These are phyloP conservation scores for Gyromitra esculenta DNA, from an alignment of 2,329 filamentous ascomycete genomes.

Conservation along the genomic window DNA sequence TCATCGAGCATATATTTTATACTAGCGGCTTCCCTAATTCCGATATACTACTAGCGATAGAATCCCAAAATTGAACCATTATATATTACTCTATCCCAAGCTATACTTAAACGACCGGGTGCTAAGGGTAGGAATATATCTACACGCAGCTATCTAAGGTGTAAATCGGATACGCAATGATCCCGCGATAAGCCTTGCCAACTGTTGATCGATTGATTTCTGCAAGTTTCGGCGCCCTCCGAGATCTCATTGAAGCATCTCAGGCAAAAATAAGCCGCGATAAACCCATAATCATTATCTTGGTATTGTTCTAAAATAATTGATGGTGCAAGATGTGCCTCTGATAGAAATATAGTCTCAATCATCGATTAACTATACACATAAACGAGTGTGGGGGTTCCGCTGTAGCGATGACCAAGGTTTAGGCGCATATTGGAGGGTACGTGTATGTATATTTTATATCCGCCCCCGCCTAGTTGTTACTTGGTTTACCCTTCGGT, in stretches of 20 bases:
- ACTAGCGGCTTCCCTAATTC: background rate
- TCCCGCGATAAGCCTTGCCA: slow-evolving; percentile 38
- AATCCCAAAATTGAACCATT: background rate
- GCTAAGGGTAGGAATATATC: slow-evolving; percentile 20
- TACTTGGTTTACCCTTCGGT: slow-evolving; percentile 9
- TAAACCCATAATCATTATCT: slow-evolving; percentile 3
- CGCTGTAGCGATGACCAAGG: slow-evolving; percentile 20
- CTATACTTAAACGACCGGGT: background rate
- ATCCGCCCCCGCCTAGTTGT: slow-evolving; percentile 16
- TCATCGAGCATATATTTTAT: background rate
- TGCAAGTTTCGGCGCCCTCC: background rate
- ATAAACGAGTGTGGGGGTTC: background rate
- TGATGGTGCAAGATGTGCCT: slow-evolving; percentile 11
- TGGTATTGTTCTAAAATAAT: background rate
- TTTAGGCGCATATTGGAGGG: background rate
- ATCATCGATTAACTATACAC: slow-evolving; percentile 20
- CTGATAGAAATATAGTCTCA: slow-evolving; percentile 15
- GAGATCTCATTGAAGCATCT: background rate
- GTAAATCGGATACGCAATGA: background rate
- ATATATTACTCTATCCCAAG: background rate
- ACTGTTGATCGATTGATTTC: slow-evolving; percentile 16
- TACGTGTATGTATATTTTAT: slow-evolving; percentile 15
- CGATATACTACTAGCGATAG: background rate
- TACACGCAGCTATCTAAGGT: slow-evolving; percentile 14
- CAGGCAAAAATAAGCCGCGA: background rate